A percentile compares a stretch with the other conserved stretches of the same genome.
Conservation (phyloP, 2,329 filamentous ascomycete species). For the Sarocladium kiliense region DNA sequence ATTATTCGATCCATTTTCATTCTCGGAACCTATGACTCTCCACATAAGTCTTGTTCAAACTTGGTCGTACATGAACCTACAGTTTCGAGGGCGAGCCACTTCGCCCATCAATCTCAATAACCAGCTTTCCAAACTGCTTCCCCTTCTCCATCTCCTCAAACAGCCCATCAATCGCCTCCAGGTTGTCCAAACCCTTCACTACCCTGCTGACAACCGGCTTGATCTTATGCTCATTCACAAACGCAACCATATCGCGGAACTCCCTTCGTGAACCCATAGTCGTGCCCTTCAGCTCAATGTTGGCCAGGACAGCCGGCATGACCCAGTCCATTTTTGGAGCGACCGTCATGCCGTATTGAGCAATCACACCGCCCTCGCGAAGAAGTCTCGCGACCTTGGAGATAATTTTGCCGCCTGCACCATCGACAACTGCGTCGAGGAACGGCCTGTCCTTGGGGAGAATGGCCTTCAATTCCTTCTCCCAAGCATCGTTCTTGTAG, state of each 20-base stretch:
- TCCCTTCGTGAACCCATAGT: slow-evolving; percentile 91
- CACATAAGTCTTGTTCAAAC: no score
- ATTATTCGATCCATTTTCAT: neutral
- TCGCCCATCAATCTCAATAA: slow-evolving; percentile 60
- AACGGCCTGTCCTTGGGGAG: slow-evolving; percentile 62
- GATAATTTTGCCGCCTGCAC: slow-evolving; percentile 83
- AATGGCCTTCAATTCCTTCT: slow-evolving; percentile 62
- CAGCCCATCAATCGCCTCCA: slow-evolving; percentile 72
- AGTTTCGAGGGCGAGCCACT: slow-evolving; percentile 32
- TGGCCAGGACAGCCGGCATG: slow-evolving; percentile 80
- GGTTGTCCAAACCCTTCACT: slow-evolving; percentile 66
- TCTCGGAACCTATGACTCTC: no score
- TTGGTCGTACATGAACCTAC: slow-evolving; percentile 20
- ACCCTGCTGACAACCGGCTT: slow-evolving; percentile 72
- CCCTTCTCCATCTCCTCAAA: slow-evolving; percentile 87
- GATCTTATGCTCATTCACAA: slow-evolving; percentile 69
- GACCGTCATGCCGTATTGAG: slow-evolving; percentile 87
- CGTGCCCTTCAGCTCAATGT: slow-evolving; percentile 78
- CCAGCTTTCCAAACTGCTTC: slow-evolving; percentile 87
- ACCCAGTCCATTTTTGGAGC: slow-evolving; percentile 79
- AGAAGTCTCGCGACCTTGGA: slow-evolving; percentile 61
- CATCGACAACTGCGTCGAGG: slow-evolving; percentile 83
- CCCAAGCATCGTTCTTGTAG: slow-evolving; percentile 78
- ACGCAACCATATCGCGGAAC: slow-evolving; percentile 85
- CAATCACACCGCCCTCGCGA: slow-evolving; percentile 78